Conservation (phyloP, 78 protist genomes). For the Dictyostelium discoideum region DNA sequence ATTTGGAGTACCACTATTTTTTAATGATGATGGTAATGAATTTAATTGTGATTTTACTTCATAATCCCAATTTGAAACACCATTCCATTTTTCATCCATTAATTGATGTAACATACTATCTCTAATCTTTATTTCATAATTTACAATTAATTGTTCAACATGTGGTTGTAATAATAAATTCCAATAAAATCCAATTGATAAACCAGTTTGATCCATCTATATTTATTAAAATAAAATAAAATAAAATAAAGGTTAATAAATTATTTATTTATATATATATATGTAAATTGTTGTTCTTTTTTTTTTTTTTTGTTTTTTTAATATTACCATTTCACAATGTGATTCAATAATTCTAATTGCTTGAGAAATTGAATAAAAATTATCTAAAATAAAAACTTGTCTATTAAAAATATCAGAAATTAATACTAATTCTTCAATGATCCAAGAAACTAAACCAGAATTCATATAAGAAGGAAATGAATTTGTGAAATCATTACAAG, state of each 20-base stretch:
- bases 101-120: slow-evolving; percentile 40
- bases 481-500: slow-evolving; percentile 71
- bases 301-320: too few relatives aligned
- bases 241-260: background rate
- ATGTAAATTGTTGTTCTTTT: background rate
- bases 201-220: slow-evolving; percentile 64
- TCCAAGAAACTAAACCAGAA: slow-evolving; percentile 57
- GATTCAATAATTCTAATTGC: slow-evolving; percentile 48
- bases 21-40: background rate
- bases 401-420: slow-evolving; percentile 43
- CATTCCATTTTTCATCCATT: slow-evolving; percentile 50
- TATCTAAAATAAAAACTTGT: slow-evolving; percentile 65
- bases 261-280: background rate
- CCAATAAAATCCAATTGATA: slow-evolving; percentile 59
- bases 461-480: slow-evolving; percentile 61
- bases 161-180: slow-evolving; percentile 47
- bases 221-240: background rate
- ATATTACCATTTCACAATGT: slow-evolving; percentile 79
- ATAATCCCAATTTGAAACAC: slow-evolving; percentile 61
- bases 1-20: background rate
- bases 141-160: slow-evolving; percentile 42
- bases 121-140: slow-evolving; percentile 45
- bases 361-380: slow-evolving; percentile 40
- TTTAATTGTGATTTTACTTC: background rate
- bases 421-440: slow-evolving; percentile 20